Conservation (phyloP, 129 eudicot genomes). For the Flaveria linearis region DNA sequence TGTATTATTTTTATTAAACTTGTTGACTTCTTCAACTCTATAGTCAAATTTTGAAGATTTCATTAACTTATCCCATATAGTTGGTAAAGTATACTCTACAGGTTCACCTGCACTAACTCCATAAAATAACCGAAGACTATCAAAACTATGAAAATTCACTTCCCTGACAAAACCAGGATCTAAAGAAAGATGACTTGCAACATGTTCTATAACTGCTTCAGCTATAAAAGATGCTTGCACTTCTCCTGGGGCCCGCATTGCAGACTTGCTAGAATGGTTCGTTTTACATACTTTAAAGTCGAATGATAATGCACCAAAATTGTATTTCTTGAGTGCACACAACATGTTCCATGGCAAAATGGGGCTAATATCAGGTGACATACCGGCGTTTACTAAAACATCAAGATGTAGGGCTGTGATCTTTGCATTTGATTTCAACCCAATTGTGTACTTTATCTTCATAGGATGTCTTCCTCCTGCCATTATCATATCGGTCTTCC, state of each 20-base stretch:
- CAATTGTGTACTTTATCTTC: conserved; percentile 86
- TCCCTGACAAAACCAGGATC: conserved; percentile 69
- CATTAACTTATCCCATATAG: conserved; percentile 66
- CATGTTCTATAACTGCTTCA: conserved; percentile 79
- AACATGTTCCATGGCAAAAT: conserved; percentile 52
- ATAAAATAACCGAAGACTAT: conserved; percentile 59
- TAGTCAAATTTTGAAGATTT: conserved; percentile 45
- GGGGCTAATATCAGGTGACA: conserved; percentile 76
- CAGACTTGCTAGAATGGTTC: conserved; percentile 72
- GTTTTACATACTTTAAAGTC: conserved; percentile 84
- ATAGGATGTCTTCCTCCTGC: conserved; percentile 97
- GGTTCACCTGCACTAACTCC: conserved; percentile 54
- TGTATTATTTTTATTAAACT: conserved; percentile 49
- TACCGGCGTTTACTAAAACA: conserved; percentile 67
- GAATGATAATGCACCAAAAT: conserved; percentile 89
- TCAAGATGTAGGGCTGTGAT: conserved; percentile 77
- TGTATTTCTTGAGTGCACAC: conserved; percentile 65
- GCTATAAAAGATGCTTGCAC: conserved; percentile 85
- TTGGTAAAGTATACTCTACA: conserved; percentile 72
- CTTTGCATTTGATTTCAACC: conserved; percentile 81
- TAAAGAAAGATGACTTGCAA: conserved; percentile 57
- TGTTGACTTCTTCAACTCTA: conserved; percentile 45
- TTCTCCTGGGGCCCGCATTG: conserved; percentile 96
- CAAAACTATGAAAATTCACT: conserved; percentile 66
- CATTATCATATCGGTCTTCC: conserved; percentile 91